phyloP scores from a whole-genome alignment of 1,284 basidiomycete genomes.

The Trametes polyzona region DNA sequence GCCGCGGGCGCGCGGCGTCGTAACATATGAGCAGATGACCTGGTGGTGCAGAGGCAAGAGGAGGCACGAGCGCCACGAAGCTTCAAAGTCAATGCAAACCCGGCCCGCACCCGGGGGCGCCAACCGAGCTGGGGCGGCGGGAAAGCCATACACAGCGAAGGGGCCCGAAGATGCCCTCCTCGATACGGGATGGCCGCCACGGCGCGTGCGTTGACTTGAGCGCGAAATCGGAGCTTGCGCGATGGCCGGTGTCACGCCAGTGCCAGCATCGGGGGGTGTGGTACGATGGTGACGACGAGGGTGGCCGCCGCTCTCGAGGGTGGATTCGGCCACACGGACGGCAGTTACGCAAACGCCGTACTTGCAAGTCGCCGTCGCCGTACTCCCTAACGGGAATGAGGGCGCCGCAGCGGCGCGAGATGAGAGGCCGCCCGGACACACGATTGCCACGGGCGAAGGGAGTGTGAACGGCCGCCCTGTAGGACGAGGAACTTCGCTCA shows the following conservation, averaged over 20 bases:
- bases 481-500: no score
- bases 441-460: not conserved
- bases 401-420: not conserved
- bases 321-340: no score
- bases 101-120: conserved; percentile 6
- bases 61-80: conserved; percentile 8
- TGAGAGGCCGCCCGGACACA: not conserved
- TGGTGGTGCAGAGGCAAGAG: not conserved
- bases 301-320: no score
- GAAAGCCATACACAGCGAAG: not conserved
- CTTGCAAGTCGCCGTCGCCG: not conserved
- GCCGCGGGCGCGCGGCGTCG: not conserved
- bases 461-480: not conserved
- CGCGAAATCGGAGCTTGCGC: not conserved
- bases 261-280: no score
- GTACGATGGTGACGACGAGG: no score
- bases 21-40: not conserved
- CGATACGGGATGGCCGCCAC: conserved; percentile 6
- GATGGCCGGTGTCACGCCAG: not conserved
- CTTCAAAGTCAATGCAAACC: not conserved
- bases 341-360: not conserved
- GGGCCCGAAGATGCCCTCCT: conserved; percentile 1
- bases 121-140: not conserved
- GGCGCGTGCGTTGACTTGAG: not conserved
- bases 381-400: not conserved